phyloP scores from a whole-genome alignment of 73 alveolate species.

The Breviolum minutum region DNA sequence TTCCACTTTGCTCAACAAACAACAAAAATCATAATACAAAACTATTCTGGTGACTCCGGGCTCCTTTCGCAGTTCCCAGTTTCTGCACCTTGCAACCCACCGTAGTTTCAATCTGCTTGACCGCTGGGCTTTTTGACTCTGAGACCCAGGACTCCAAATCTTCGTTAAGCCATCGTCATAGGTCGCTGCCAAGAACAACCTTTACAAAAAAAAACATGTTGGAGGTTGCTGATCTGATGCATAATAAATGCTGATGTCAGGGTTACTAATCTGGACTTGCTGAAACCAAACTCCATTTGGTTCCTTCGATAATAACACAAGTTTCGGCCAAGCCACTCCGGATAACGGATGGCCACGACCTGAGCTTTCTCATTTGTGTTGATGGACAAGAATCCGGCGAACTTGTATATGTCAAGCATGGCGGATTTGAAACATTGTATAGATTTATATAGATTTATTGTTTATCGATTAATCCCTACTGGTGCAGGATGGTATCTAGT shows the following conservation, averaged over 20 bases:
- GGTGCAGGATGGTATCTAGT: too few species aligned
- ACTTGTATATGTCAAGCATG: too few species aligned
- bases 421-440: too few species aligned
- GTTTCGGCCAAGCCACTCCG: slow-evolving; percentile 39
- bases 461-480: too few species aligned
- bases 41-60: neutral
- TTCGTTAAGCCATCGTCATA: slow-evolving; percentile 76
- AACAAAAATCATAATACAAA: too few species aligned
- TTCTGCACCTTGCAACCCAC: slow-evolving; percentile 38
- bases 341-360: slow-evolving; percentile 84
- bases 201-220: neutral
- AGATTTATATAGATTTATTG: too few species aligned
- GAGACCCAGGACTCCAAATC: slow-evolving; percentile 45
- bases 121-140: too few species aligned
- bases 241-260: neutral
- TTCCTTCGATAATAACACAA: too few species aligned
- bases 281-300: too few species aligned
- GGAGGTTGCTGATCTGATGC: neutral
- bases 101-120: neutral
- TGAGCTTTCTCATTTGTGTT: neutral
- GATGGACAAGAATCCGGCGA: too few species aligned
- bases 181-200: slow-evolving; percentile 85
- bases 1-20: too few species aligned
- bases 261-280: too few species aligned
- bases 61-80: slow-evolving; percentile 91